Base-by-base conservation (phyloP, 768 basidiomycete genomes). In the Podaxis rugospora region DNA sequence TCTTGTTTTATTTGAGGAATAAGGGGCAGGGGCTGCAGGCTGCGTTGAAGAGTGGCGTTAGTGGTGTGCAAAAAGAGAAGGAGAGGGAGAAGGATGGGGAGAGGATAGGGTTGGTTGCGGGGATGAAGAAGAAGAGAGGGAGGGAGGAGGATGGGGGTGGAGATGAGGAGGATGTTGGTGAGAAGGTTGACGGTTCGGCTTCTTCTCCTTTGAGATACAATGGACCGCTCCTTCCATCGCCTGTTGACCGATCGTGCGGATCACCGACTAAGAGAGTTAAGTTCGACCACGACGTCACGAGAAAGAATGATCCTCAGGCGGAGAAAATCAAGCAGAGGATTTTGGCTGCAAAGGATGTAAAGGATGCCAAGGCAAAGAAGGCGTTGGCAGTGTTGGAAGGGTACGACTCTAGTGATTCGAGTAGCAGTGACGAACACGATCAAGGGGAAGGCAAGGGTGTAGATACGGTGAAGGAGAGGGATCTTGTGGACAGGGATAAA, bases 1-100 rank as follows among this genome's bases (percentile, higher is more conserved):
- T 98, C 64, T 78, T 99, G 59, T 95, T 96, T 75, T 99, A 98
- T 72, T 82, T 93, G 47, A 85, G 86, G 54, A 86, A 88, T 59
- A 89, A 85, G 71, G 92, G 92, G 5, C 87, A 92, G 67, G 82
- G 79, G 4, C 75, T 92, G 51, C 84, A 89, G 65, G 84, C 86
- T 16, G 87, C 83, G 4, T 75, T 90, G 59, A 78, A 74, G 18
- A 66, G 69, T 16, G 52, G 65, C 63, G 21, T 69, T 62, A 57
- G 64, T 58, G 64, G 52, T 37, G 44, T 55, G 23, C 44, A 61
- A 25, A 55, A 50, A 35, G 59, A 61, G 21, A 53, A 36, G 35
- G 51, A 60, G 27, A 36, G 36, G 42, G 47, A 23, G 47, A 49
- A 23, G 47, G 18, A 49, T 49, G 59, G 68, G 14, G 66, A 68